Conservation (phyloP, 2,329 filamentous ascomycete genomes). For the Mycosphaerelloides madeirae region DNA sequence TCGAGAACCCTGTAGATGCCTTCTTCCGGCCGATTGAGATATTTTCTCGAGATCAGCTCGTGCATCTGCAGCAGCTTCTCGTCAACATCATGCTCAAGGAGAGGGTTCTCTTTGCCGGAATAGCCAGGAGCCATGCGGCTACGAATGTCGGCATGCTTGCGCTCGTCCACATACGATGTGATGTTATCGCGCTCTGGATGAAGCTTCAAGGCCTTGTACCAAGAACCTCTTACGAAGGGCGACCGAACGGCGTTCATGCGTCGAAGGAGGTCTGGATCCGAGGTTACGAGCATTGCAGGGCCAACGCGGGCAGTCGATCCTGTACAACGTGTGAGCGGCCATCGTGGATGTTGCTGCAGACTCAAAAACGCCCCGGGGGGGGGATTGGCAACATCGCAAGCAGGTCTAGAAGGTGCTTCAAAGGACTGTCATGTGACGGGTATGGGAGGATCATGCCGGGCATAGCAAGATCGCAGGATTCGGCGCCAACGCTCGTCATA, state of each 20-base stretch:
- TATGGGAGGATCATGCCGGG: not conserved
- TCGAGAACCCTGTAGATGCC: conserved; percentile 33
- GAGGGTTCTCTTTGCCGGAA: conserved; percentile 37
- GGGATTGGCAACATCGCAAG: conserved; percentile 3
- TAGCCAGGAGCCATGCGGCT: conserved; percentile 37
- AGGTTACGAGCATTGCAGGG: conserved; percentile 35
- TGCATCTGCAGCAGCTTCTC: conserved; percentile 32
- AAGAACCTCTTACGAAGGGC: conserved; percentile 33
- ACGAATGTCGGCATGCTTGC: conserved; percentile 35
- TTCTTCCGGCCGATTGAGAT: conserved; percentile 30
- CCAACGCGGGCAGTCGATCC: conserved; percentile 37
- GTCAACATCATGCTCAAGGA: conserved; percentile 37
- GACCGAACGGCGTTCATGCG: conserved; percentile 38
- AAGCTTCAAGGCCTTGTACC: conserved; percentile 36
- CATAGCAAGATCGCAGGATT: not conserved
- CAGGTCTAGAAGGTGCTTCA: not conserved
- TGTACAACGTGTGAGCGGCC: conserved; percentile 17
- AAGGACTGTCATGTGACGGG: conserved; percentile 1
- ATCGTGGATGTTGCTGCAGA: not conserved
- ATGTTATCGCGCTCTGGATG: conserved; percentile 39
- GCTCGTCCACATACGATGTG: conserved; percentile 36
- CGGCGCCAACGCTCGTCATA: conserved; percentile 1
- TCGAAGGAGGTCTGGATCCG: conserved; percentile 34
- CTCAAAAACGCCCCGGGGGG: conserved; percentile 1
- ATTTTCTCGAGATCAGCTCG: conserved; percentile 32